These are phyloP conservation scores for Heimioporus punctisporus DNA, from an alignment of 1,284 basidiomycete genomes.

Conservation along the genomic window DNA sequence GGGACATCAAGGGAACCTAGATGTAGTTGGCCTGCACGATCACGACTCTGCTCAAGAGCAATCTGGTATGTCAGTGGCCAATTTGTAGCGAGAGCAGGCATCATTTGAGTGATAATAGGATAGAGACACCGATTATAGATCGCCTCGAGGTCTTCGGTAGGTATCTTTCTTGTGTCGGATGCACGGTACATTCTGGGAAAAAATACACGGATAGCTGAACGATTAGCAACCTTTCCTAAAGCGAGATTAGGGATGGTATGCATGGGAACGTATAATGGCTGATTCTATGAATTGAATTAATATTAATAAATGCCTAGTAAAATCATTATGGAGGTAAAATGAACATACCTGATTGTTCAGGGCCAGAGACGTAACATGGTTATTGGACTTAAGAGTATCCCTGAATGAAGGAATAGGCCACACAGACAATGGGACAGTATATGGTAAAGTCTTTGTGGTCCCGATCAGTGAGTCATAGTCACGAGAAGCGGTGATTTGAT, in stretches of 20 bases:
- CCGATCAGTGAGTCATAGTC: conserved; percentile 1
- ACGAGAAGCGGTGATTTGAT: background rate
- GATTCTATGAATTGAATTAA: background rate
- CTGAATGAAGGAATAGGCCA: background rate
- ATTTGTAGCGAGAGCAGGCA: background rate
- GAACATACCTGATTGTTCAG: background rate
- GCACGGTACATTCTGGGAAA: background rate
- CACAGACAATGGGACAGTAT: background rate
- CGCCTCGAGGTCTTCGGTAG: background rate
- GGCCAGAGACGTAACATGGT: background rate
- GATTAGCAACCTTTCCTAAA: background rate
- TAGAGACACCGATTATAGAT: background rate
- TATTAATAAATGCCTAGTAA: background rate
- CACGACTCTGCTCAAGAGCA: background rate
- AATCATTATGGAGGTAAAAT: background rate
- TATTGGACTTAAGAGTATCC: background rate
- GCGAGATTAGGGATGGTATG: background rate
- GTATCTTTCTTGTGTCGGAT: background rate
- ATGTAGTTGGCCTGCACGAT: background rate
- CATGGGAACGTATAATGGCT: background rate
- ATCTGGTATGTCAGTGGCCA: background rate
- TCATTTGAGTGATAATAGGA: background rate
- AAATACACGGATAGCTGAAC: background rate
- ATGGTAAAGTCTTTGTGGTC: background rate
- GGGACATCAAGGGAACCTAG: background rate